Base-by-base conservation (phyloP, 257 asterid genomes). In the Jacaranda mimosifolia region DNA sequence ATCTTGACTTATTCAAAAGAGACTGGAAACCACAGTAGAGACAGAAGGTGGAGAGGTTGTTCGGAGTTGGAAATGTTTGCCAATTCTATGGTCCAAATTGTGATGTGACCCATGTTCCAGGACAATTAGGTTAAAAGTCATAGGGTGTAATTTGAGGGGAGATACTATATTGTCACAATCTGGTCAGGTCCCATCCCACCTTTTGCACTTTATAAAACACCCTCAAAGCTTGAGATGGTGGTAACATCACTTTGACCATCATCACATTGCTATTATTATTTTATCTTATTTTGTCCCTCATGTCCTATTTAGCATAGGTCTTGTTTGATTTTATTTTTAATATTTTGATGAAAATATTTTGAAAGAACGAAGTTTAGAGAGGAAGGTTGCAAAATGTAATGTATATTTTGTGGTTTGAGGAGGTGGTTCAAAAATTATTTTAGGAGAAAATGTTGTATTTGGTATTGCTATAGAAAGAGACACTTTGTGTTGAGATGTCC, bases 31-130 rank as follows among this genome's bases (percentile, higher is more conserved):
- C 32, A 26, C 32, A 26, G 32, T 26, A 26, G 32, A 69, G 52
- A 53, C 26, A 42, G 45, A 21, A n/a, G 38, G 32, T 9, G 63
- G 35, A 69, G 12, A 35, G 74, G 57, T 70, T 3, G 66, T 10
- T 71, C 35, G 9, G 38, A 38, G 65, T 57, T 72, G 56, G 67
- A 72, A 58, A 72, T 72, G 14, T 46, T 46, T 68, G 73, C 21
- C 58, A 18, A 19, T 18, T 46, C 18, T 46, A 6, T 68, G 12
- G 58, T 68, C 58, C 40, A 21, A 68, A 4, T 15, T 43, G 14
- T 72, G 76, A 72, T 38, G 64, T 70, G 55, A 72, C 76, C 39
- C 65, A 51, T 32, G 17, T 52, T 35, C 49, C 46, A 52, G 51
- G 51, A 52, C 51, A 70, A 51, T 49, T 51, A 35, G 36, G 63